phyloP scores from a whole-genome alignment of 2,329 filamentous ascomycete species.

The Chrysoporthe cubensis region DNA sequence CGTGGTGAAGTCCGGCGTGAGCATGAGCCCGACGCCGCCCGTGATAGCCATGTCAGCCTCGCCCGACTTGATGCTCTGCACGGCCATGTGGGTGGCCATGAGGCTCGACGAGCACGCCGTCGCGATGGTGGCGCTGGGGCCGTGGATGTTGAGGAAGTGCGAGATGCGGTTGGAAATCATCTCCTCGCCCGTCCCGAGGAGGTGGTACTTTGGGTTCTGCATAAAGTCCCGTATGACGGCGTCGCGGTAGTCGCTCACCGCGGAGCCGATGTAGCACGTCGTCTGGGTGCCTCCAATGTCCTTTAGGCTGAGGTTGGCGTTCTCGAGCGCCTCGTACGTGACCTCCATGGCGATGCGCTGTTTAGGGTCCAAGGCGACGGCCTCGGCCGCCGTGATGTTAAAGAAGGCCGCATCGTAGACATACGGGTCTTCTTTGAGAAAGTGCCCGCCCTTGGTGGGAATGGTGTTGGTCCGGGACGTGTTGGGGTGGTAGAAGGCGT shows the following conservation, averaged over 20 bases:
- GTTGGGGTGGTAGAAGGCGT: too few species aligned
- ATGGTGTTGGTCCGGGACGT: too few species aligned
- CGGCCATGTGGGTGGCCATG: constrained; percentile 34
- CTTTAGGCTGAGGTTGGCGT: constrained; percentile 25
- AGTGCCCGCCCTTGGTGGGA: constrained; percentile 6
- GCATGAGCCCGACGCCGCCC: constrained; percentile 32
- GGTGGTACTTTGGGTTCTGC: constrained; percentile 28
- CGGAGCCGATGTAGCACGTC: constrained; percentile 38
- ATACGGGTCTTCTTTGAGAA: not conserved
- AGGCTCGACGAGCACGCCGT: constrained; percentile 50
- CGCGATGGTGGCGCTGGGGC: constrained; percentile 49
- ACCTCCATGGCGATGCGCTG: constrained; percentile 13
- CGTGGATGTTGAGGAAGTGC: constrained; percentile 44
- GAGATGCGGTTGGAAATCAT: constrained; percentile 35
- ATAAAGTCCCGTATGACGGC: constrained; percentile 30
- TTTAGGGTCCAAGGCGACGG: constrained; percentile 6
- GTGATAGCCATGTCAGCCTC: constrained; percentile 30
- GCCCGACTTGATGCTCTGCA: not conserved
- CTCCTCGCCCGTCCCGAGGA: constrained; percentile 40
- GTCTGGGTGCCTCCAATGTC: constrained; percentile 38
- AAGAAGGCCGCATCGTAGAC: constrained; percentile 21
- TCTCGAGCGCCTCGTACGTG: constrained; percentile 16
- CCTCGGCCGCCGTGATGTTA: not conserved
- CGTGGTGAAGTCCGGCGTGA: constrained; percentile 30
- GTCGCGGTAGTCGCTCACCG: constrained; percentile 39